Base-by-base conservation (phyloP, 768 basidiomycete genomes). In the Collybia sp. region DNA sequence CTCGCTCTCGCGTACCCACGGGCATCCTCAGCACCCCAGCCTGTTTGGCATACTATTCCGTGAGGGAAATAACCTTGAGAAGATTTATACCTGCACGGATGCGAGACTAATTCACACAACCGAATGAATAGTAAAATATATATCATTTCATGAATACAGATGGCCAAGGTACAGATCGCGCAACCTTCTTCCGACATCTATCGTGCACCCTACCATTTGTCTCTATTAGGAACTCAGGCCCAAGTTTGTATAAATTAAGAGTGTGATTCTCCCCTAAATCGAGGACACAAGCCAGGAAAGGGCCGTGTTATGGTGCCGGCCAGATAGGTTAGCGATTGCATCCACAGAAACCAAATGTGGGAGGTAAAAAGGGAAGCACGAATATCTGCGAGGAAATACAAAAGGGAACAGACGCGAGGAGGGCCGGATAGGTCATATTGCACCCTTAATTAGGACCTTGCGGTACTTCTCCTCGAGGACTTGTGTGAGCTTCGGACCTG, bases 31-130 rank as follows among this genome's bases (percentile, higher is more conserved):
- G 72, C 4, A 81, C 86, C 0, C 93, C 93, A 2, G 83, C 82
- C 5, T 88, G 83, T 59, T 67, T 96, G 13, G 63, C 77, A 34
- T 75, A 85, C 45, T 96, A 91, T 57, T 82, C 84, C 5, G 75
- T 99, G 5, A 70, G 87, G 36, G 96, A 98, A 61, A 88, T 97
- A 2, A 77, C 83, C 1, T 61, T 95, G 1, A 75, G 90, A 20
- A 72, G 94, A 33, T 97, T 94, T 61, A 80, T 95, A 34, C 93
- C 94, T 1, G 89, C 93, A 0, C 74, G 94, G 12, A 93, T 94
- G 92, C 80, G 94, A 18, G 91, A 93, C 66, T 94, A 64, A 71
- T 17, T 25, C 8, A 25, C 25, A 25, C 8, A 25, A 25, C 8
- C 8, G 25, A 8, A 25, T 25, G 25, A 25, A 25, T 15, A 40